These are phyloP conservation scores for Barnettozyma californica DNA, from an alignment of 805 yeast genomes.

Conservation along the genomic window DNA sequence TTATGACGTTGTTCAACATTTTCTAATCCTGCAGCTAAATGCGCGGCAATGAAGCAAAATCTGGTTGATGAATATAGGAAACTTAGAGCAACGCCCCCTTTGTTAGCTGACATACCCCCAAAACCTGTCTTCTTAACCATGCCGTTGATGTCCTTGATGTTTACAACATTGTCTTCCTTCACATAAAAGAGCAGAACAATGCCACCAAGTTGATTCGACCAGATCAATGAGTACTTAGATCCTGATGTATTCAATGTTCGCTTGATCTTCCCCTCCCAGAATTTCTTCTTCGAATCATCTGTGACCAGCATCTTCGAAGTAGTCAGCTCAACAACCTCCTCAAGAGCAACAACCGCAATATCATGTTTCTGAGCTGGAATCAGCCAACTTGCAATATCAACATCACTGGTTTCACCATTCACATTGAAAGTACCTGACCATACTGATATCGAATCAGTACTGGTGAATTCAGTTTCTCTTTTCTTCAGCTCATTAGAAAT, in stretches of 20 bases:
- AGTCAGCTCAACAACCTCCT: slow-evolving; percentile 81
- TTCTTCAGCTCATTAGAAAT: slow-evolving; percentile 62
- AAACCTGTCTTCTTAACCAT: slow-evolving; percentile 85
- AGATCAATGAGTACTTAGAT: slow-evolving; percentile 46
- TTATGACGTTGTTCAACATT: slow-evolving; percentile 79
- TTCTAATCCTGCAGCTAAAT: slow-evolving; percentile 89
- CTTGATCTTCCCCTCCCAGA: slow-evolving; percentile 64
- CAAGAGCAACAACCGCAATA: slow-evolving; percentile 75
- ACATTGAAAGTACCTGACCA: slow-evolving; percentile 86
- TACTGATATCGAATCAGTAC: slow-evolving; percentile 53
- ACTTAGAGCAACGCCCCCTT: slow-evolving; percentile 76
- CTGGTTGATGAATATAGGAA: slow-evolving; percentile 60
- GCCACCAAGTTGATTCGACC: slow-evolving; percentile 86
- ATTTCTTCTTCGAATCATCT: slow-evolving; percentile 53
- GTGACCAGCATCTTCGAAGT: slow-evolving; percentile 80
- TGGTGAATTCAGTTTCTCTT: slow-evolving; percentile 48
- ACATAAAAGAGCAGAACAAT: slow-evolving; percentile 66
- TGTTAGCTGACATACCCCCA: slow-evolving; percentile 82
- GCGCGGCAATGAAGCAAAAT: slow-evolving; percentile 78
- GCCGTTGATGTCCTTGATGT: slow-evolving; percentile 60
- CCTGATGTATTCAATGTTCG: slow-evolving; percentile 34
- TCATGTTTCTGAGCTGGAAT: slow-evolving; percentile 62
- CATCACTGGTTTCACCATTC: slow-evolving; percentile 58
- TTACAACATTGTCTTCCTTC: slow-evolving; percentile 43
- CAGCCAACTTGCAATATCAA: slow-evolving; percentile 70